Percentiles rank a stretch among this genome's conserved stretches.
Conservation (phyloP, 176 grass and related monocot genomes). For the Alloteropsis semialata region DNA sequence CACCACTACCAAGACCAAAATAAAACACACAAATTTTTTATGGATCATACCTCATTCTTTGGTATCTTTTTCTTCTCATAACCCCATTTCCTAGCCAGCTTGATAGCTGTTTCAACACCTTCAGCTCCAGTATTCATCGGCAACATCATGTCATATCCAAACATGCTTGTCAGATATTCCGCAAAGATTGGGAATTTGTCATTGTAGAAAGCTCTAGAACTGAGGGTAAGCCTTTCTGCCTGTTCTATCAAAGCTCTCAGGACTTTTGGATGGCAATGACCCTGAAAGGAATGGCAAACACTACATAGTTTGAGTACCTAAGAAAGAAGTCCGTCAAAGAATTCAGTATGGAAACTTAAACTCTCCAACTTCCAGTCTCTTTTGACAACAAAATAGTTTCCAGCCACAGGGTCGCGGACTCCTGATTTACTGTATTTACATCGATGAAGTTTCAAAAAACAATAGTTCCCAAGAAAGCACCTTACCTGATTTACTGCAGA, state of each 20-base stretch:
- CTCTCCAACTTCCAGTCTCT: neutral
- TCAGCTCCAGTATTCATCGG: slow-evolving; percentile 99
- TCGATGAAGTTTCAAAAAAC: neutral
- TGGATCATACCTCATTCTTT: slow-evolving; percentile 60
- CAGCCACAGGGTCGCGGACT: neutral
- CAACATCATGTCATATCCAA: slow-evolving; percentile 96
- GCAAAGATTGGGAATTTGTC: slow-evolving; percentile 93
- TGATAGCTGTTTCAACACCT: slow-evolving; percentile 96
- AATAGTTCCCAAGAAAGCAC: neutral
- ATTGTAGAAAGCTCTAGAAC: slow-evolving; percentile 97
- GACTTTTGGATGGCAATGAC: slow-evolving; percentile 93
- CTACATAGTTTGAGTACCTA: neutral
- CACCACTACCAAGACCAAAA: slow-evolving; percentile 4
- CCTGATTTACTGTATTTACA: neutral
- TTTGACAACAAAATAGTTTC: neutral
- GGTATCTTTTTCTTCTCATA: slow-evolving; percentile 92
- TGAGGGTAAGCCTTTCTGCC: slow-evolving; percentile 83
- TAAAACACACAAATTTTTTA: neutral
- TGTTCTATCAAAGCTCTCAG: slow-evolving; percentile 79
- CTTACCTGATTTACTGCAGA: slow-evolving; percentile 95
- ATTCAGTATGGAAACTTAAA: neutral
- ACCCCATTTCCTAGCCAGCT: slow-evolving; percentile 94
- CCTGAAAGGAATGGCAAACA: slow-evolving; percentile 38
- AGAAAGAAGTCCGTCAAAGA: neutral
- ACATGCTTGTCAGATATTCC: slow-evolving; percentile 64